Percentiles rank a stretch among this genome's conserved stretches.
These are phyloP conservation scores for Chaetomiaceae sp. DNA, from an alignment of 2,329 filamentous ascomycete species.

Conservation along the genomic window DNA sequence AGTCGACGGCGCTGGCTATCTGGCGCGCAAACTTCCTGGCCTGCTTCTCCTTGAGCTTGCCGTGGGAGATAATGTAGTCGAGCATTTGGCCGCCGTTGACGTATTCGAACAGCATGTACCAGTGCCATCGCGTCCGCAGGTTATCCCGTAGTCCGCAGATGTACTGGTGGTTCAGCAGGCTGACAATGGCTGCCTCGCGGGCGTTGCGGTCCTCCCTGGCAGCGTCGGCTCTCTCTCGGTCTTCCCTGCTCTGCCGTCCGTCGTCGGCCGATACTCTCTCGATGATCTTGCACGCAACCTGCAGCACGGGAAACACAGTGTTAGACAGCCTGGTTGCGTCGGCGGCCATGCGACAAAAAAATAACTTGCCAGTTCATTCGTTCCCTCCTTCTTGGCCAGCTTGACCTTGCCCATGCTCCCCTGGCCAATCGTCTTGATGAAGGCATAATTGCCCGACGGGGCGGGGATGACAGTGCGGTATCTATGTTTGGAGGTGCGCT, in stretches of 20 bases:
- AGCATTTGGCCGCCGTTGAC: slow-evolving; percentile 99
- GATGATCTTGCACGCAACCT: slow-evolving; percentile 97
- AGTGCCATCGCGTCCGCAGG: slow-evolving; percentile 93
- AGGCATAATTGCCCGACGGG: slow-evolving; percentile 84
- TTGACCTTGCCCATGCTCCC: slow-evolving; percentile 99
- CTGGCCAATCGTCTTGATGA: slow-evolving; percentile 94
- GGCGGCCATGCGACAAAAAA: slow-evolving; percentile 7
- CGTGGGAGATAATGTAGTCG: slow-evolving; percentile 98
- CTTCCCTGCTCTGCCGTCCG: slow-evolving; percentile 62
- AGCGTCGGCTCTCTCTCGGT: slow-evolving; percentile 87
- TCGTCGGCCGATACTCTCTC: slow-evolving; percentile 87
- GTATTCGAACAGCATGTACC: slow-evolving; percentile 99
- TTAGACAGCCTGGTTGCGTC: slow-evolving; percentile 22
- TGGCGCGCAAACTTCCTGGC: slow-evolving; percentile 96
- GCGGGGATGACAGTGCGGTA: slow-evolving; percentile 82
- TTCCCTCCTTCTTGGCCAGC: slow-evolving; percentile 83
- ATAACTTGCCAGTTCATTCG: slow-evolving; percentile 81
- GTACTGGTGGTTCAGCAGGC: slow-evolving; percentile 87
- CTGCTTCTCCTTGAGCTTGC: slow-evolving; percentile 95
- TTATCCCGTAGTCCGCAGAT: slow-evolving; percentile 96
- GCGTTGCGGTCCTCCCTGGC: slow-evolving; percentile 95
- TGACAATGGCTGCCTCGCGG: slow-evolving; percentile 93
- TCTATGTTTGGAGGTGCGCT: slow-evolving; percentile 48
- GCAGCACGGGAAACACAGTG: slow-evolving; percentile 10
- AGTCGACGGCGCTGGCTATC: slow-evolving; percentile 93